A percentile compares a stretch with the other conserved stretches of the same genome.
These are phyloP conservation scores for Maudiozyma humilis DNA, from an alignment of 1,139 yeast species.

Conservation along the genomic window DNA sequence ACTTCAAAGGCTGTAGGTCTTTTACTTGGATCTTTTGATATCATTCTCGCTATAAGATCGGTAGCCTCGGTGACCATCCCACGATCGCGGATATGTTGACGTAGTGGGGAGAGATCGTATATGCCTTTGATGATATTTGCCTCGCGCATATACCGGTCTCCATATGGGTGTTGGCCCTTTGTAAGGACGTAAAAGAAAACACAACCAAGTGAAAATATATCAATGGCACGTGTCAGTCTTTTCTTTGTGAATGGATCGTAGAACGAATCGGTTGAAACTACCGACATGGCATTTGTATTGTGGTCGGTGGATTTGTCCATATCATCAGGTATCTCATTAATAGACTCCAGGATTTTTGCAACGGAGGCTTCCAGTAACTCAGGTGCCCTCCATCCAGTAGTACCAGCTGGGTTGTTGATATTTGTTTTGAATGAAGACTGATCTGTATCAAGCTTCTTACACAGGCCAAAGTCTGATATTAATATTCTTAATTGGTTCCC, in stretches of 20 bases:
- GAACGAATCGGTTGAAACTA: slow-evolving; percentile 16
- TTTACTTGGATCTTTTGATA: slow-evolving; percentile 52
- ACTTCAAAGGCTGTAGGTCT: slow-evolving; percentile 69
- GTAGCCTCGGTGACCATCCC: slow-evolving; percentile 49
- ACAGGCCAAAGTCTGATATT: slow-evolving; percentile 91
- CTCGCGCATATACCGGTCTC: slow-evolving; percentile 79
- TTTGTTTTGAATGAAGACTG: slow-evolving; percentile 93
- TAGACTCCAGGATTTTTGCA: slow-evolving; percentile 12
- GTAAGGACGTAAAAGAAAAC: slow-evolving; percentile 82
- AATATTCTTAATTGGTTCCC: slow-evolving; percentile 51
- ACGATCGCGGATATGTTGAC: slow-evolving; percentile 20
- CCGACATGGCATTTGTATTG: slow-evolving; percentile 3
- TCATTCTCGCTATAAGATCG: slow-evolving; percentile 68
- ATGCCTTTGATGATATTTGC: slow-evolving; percentile 75
- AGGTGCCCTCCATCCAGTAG: slow-evolving; percentile 98
- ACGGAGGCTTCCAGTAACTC: slow-evolving; percentile 52
- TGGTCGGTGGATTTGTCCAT: slow-evolving; percentile 7
- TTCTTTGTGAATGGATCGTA: slow-evolving; percentile 39
- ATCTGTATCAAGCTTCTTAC: slow-evolving; percentile 83
- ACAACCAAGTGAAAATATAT: slow-evolving; percentile 90
- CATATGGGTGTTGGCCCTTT: slow-evolving; percentile 89
- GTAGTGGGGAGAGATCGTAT: slow-evolving; percentile 44
- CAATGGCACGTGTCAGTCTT: slow-evolving; percentile 83
- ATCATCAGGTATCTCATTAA: slow-evolving; percentile 10
- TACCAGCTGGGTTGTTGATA: slow-evolving; percentile 89